Evolutionary conservation across 2,329 filamentous ascomycete species (phyloP), one percentile per base, ranked within the genome.

Genomic region (Truncatella angustata): DNA sequence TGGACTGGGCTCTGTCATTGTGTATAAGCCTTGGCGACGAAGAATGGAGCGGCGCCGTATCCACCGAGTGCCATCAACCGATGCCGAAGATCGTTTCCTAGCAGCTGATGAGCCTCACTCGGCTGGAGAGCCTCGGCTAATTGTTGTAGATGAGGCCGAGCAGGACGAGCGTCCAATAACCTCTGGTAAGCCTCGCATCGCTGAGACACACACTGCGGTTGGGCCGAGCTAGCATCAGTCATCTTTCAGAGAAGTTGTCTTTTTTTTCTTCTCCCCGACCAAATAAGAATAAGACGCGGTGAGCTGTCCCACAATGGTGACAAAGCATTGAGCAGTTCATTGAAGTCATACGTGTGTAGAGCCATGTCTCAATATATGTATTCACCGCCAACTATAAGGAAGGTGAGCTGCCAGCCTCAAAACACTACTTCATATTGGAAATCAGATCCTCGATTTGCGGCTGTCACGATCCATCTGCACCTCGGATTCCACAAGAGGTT

Each of bases 1-100:
- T 43, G 93, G 91, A 0, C 68, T 83, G 2, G 76, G 88, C 0
- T 91, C 90, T 6, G 80, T 96, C 0, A 12, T 93, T 0, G 66
- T 88, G 1, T 97, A 97, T 66, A 81, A 80, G 58, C 90, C 90
- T 0, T 97, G 93, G 92, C 80, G 90, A 24, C 67, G 72, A 39
- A 69, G 73, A 7, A 70, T 79, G 58, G 73, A 77, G 35, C 62
- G 59, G 45, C 62, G 60, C 12, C 53, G 57, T 12, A 54, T 45
- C 4, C 32, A 52, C 24, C 52, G 57, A 6, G 35, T 61, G 16
- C 51, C 51, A 7, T 58, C 56, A 2, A 53, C 58, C 23, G 49
- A 45, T 21, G 23, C 16, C 14, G 49, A 51, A n/a, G 49, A 35
- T n/a, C 40, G 21, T n/a, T 4, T 5, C 5, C 12, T 10, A 24